A percentile compares a stretch with the other conserved stretches of the same genome.
Conservation (phyloP, 2,329 filamentous ascomycete genomes). For the Aspergillus niger region DNA sequence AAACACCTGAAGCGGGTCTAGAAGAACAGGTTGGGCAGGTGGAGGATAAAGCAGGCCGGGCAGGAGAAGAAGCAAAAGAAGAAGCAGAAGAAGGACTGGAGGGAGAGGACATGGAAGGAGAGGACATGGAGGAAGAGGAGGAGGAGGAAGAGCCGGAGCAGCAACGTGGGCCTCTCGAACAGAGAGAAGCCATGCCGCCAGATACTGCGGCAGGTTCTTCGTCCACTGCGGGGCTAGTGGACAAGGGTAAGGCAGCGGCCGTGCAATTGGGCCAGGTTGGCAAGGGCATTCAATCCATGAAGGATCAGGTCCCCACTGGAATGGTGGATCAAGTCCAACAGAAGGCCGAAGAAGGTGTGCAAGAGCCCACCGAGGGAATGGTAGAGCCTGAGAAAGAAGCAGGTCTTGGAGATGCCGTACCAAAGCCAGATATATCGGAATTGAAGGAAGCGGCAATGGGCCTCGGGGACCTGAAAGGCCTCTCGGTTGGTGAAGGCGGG, state of each 20-base stretch:
- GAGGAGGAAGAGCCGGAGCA: neutral
- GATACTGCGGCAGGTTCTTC: neutral
- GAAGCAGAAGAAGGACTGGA: neutral
- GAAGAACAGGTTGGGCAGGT: neutral
- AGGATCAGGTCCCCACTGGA: neutral
- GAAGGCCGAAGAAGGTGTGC: neutral
- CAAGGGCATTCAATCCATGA: neutral
- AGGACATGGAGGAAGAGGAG: neutral
- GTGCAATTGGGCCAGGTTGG: neutral
- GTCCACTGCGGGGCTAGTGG: neutral
- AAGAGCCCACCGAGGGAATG: neutral
- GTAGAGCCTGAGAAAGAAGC: neutral
- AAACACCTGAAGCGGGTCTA: no score
- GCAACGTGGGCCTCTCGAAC: neutral
- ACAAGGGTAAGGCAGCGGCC: neutral
- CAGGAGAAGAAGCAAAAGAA: no score
- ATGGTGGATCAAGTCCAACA: neutral
- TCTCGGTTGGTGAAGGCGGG: slow-evolving; percentile 41
- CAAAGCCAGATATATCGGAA: neutral
- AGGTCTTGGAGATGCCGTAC: neutral
- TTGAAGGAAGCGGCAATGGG: slow-evolving; percentile 20
- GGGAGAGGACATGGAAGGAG: neutral
- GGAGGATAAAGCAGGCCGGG: neutral
- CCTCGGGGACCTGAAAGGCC: slow-evolving; percentile 42
- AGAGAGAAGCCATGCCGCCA: neutral